These are phyloP conservation scores for Lycium ferocissimum DNA, from an alignment of 257 asterid genomes.

Conservation along the genomic window DNA sequence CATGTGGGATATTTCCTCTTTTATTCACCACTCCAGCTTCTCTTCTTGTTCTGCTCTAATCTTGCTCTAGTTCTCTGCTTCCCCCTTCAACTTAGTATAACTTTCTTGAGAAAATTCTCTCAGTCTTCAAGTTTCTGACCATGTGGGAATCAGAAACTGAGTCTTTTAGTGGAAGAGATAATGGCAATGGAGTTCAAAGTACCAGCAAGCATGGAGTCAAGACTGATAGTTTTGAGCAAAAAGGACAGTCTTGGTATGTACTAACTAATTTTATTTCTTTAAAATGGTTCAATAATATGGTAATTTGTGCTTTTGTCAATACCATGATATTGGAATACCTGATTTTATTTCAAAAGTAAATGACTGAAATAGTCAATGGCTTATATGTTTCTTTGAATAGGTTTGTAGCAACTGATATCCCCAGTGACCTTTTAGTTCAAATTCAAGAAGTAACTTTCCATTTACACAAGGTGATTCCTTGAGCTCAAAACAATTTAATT, in stretches of 20 bases:
- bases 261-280: neutral
- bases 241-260: constrained; percentile 87
- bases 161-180: constrained; percentile 61
- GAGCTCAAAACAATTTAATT: neutral
- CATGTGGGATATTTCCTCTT: constrained; percentile 68
- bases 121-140: constrained; percentile 25
- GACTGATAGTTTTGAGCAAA: constrained; percentile 87
- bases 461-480: constrained; percentile 76
- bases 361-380: neutral
- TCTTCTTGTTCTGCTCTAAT: constrained; percentile 14
- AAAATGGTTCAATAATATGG: neutral
- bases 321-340: neutral
- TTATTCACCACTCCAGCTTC: constrained; percentile 37
- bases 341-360: neutral
- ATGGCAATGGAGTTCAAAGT: constrained; percentile 67
- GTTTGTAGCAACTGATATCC: constrained; percentile 89
- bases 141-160: constrained; percentile 97
- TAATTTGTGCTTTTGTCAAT: neutral
- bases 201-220: constrained; percentile 60
- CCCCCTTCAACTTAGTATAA: neutral
- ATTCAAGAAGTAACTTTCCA: constrained; percentile 83
- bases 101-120: constrained; percentile 32
- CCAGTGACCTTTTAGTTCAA: constrained; percentile 86
- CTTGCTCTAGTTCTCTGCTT: constrained; percentile 33
- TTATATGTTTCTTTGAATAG: constrained; percentile 40